Percentiles rank a stretch among this genome's conserved stretches.
Evolutionary conservation across 805 yeast species (phyloP).

Genomic region (Torulaspora delbrueckii): DNA sequence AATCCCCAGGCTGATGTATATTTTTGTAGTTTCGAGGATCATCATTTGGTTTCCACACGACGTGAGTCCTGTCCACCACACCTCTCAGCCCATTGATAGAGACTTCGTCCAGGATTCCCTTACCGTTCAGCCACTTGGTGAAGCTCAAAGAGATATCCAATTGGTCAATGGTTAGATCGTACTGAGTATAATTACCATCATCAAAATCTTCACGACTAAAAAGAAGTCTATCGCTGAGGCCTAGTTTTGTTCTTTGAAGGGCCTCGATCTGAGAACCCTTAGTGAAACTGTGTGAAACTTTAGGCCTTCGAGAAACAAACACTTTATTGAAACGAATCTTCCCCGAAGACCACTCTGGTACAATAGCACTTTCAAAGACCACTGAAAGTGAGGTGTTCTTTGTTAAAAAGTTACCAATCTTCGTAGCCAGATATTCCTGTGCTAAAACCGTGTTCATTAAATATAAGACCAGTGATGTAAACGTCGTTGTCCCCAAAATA

Average conservation of each 20-base stretch:
- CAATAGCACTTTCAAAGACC: slow-evolving; percentile 87
- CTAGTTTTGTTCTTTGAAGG: slow-evolving; percentile 47
- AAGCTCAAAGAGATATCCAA: slow-evolving; percentile 76
- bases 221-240: slow-evolving; percentile 29
- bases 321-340: slow-evolving; percentile 80
- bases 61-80: slow-evolving; percentile 85
- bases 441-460: slow-evolving; percentile 54
- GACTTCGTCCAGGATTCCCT: slow-evolving; percentile 76
- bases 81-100: slow-evolving; percentile 86
- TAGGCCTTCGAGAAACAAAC: slow-evolving; percentile 78
- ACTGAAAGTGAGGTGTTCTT: slow-evolving; percentile 77
- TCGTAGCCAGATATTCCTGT: slow-evolving; percentile 75
- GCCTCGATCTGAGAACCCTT: slow-evolving; percentile 75
- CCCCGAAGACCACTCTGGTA: slow-evolving; percentile 90
- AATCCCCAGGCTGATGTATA: slow-evolving; percentile 77
- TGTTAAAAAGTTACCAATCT: slow-evolving; percentile 78
- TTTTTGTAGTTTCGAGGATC: slow-evolving; percentile 79
- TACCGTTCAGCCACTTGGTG: slow-evolving; percentile 83
- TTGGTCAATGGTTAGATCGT: slow-evolving; percentile 83
- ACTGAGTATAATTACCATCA: slow-evolving; percentile 95
- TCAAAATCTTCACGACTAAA: slow-evolving; percentile 46
- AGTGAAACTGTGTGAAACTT: slow-evolving; percentile 43
- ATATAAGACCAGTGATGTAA: slow-evolving; percentile 72
- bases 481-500: slow-evolving; percentile 86
- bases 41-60: slow-evolving; percentile 74